These are phyloP conservation scores for Chytriomyces hyalinus DNA, from an alignment of 192 early-diverging fungal genomes.

Conservation along the genomic window DNA sequence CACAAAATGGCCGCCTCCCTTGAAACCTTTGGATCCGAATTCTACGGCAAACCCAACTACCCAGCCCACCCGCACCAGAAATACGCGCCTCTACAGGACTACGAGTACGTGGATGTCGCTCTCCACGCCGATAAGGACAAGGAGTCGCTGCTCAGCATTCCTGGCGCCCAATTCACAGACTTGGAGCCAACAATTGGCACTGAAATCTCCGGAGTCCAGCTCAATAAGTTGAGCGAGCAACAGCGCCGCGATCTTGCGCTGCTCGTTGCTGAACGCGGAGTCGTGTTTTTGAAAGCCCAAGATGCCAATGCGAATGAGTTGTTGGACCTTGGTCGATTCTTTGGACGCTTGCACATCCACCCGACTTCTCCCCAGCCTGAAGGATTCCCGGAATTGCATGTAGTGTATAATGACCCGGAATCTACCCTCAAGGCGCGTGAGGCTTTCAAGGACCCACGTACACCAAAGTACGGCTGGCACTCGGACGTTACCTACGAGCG, in stretches of 20 bases:
- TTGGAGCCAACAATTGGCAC: conserved; percentile 65
- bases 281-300: conserved; percentile 74
- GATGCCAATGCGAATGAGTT: conserved; percentile 60
- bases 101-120: conserved; percentile 40
- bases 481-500: conserved; percentile 31
- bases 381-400: conserved; percentile 35
- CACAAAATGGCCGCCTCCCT: neutral
- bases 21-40: conserved; percentile 18
- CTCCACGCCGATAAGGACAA: conserved; percentile 60
- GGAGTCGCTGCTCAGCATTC: conserved; percentile 53
- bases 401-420: conserved; percentile 23
- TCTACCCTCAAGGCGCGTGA: neutral
- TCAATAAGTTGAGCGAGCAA: conserved; percentile 57
- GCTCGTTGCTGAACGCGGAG: conserved; percentile 68
- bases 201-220: conserved; percentile 66
- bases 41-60: conserved; percentile 26
- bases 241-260: conserved; percentile 67
- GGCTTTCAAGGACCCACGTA: neutral
- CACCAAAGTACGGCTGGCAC: conserved; percentile 11
- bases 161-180: conserved; percentile 58
- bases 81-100: conserved; percentile 28
- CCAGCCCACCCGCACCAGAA: conserved; percentile 28
- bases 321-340: conserved; percentile 46
- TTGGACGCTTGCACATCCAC: conserved; percentile 38
- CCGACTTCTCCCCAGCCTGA: conserved; percentile 39